These are phyloP conservation scores for Novakomyces olei DNA, from an alignment of 805 yeast species.

Conservation along the genomic window DNA sequence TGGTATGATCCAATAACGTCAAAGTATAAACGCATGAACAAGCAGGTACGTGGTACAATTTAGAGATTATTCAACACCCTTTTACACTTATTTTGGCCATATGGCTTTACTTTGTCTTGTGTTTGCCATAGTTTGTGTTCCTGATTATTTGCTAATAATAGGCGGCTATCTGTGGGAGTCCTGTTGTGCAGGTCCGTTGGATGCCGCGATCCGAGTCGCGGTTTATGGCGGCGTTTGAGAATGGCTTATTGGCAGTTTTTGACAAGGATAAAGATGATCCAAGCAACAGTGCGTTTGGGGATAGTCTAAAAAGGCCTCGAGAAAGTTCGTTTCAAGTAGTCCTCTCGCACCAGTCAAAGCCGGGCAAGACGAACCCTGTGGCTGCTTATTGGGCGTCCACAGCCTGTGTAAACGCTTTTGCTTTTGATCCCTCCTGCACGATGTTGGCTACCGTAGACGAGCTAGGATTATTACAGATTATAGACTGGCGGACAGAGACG, in stretches of 20 bases:
- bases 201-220: constrained; percentile 20
- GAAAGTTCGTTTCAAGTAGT: too few relatives aligned
- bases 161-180: constrained; percentile 22
- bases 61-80: too few relatives aligned
- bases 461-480: constrained; percentile 39
- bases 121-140: too few relatives aligned
- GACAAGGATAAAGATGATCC: constrained; percentile 29
- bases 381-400: constrained; percentile 44
- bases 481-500: constrained; percentile 26
- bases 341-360: too few relatives aligned
- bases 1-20: constrained; percentile 33
- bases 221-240: constrained; percentile 36
- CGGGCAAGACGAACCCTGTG: too few relatives aligned
- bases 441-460: constrained; percentile 33
- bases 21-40: constrained; percentile 31
- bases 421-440: constrained; percentile 22
- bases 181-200: constrained; percentile 29
- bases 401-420: constrained; percentile 31
- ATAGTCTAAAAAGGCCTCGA: too few relatives aligned
- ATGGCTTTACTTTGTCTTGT: too few relatives aligned
- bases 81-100: too few relatives aligned
- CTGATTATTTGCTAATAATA: too few relatives aligned
- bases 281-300: too few relatives aligned
- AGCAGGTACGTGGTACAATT: constrained; percentile 13
- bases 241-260: constrained; percentile 36